Evolutionary conservation across 2,329 filamentous ascomycete species (phyloP).

Genomic region (Epicoccum nigrum): DNA sequence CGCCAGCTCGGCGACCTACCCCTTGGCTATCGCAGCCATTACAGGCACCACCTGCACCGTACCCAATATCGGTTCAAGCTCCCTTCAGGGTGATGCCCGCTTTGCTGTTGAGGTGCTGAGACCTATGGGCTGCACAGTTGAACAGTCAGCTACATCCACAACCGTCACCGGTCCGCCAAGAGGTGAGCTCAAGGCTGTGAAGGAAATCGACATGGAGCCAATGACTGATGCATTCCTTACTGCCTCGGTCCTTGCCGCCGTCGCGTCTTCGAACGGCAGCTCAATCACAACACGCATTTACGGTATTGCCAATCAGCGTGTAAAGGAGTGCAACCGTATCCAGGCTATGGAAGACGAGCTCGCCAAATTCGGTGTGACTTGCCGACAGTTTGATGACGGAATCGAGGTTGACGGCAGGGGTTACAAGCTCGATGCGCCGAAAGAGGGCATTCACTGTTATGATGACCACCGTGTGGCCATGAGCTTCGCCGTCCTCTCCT

Average conservation of each 20-base stretch:
- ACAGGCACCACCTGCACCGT: slow-evolving; percentile 95
- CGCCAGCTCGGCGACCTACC: slow-evolving; percentile 96
- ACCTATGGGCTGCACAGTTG: slow-evolving; percentile 92
- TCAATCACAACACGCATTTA: slow-evolving; percentile 78
- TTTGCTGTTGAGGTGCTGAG: slow-evolving; percentile 89
- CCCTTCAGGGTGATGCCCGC: slow-evolving; percentile 90
- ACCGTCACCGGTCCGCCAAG: slow-evolving; percentile 87
- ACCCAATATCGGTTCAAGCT: slow-evolving; percentile 91
- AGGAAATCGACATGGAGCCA: slow-evolving; percentile 94
- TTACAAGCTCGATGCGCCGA: slow-evolving; percentile 57
- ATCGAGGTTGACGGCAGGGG: slow-evolving; percentile 73
- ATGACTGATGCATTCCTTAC: slow-evolving; percentile 99
- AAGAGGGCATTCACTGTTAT: slow-evolving; percentile 83
- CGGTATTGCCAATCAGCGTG: slow-evolving; percentile 95
- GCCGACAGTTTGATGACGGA: slow-evolving; percentile 90
- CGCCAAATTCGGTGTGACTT: slow-evolving; percentile 87
- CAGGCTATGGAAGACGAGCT: slow-evolving; percentile 93
- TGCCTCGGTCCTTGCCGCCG: slow-evolving; percentile 88
- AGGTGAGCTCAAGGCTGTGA: slow-evolving; percentile 75
- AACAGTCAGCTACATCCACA: slow-evolving; percentile 83
- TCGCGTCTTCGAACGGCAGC: slow-evolving; percentile 71
- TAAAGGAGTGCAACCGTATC: slow-evolving; percentile 98
- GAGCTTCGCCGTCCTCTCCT: slow-evolving; percentile 91
- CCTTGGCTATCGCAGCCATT: slow-evolving; percentile 90
- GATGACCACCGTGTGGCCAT: slow-evolving; percentile 98